phyloP scores from a whole-genome alignment of 1,284 basidiomycete genomes.

The Trichosporon faecale region DNA sequence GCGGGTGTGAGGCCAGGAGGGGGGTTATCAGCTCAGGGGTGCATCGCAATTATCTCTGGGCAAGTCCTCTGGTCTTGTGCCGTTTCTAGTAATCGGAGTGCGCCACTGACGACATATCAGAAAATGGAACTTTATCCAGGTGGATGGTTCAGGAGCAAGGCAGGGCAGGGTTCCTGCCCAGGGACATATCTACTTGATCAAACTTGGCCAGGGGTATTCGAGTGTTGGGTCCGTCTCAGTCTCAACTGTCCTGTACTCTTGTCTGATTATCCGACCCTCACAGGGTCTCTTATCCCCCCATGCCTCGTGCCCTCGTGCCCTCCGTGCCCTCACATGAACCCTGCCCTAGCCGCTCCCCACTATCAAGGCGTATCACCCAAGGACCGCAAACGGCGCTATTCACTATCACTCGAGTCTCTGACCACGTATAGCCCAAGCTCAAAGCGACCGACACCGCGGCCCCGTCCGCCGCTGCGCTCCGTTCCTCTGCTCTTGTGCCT shows the following conservation, averaged over 20 bases:
- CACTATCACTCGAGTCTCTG: conserved; percentile 1
- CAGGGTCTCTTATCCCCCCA: not conserved
- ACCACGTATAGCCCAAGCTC: conserved; percentile 1
- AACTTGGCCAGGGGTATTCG: not conserved
- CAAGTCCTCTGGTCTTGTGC: not conserved
- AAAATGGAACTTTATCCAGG: not conserved
- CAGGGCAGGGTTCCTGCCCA: not conserved
- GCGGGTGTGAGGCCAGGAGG: not conserved
- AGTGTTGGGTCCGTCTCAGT: not conserved
- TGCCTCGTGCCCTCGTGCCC: not conserved
- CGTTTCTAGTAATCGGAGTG: not conserved
- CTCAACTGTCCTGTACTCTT: not conserved
- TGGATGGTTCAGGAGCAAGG: not conserved
- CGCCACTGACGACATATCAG: conserved; percentile 9
- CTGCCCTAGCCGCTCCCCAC: not conserved
- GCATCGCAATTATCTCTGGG: not conserved
- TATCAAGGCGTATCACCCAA: not conserved
- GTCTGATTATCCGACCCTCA: not conserved
- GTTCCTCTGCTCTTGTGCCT: not conserved
- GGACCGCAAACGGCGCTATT: not conserved
- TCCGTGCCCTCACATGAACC: not conserved
- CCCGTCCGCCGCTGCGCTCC: not conserved
- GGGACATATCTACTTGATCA: not conserved
- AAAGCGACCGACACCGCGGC: conserved; percentile 7
- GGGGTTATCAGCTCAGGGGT: not conserved